Base-by-base conservation (phyloP, 345 rosid species). In the Salix koriyanagi region DNA sequence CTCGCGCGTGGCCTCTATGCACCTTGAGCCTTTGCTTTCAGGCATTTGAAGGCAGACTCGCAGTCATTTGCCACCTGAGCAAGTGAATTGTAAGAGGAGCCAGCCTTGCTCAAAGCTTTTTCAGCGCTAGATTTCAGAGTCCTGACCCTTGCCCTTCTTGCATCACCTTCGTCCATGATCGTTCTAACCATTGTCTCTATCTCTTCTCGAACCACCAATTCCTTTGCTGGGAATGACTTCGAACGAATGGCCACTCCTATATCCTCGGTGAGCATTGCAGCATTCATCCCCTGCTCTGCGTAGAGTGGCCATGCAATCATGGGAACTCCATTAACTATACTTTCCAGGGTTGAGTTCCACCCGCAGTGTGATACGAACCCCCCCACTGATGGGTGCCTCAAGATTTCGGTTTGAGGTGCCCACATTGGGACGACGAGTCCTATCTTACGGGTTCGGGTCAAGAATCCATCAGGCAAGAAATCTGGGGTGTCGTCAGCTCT, bases 341-440 rank as follows among this genome's bases (percentile, higher is more conserved):
- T 88, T 76, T 91, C 97, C 13, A 89, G 67, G 0, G 79, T 77
- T 8, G 95, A 92, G 26, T 86, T 87, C 95, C 97, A 91, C 9
- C 95, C 97, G 15, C 94, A 82, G 50, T 92, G 97, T 8, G 95
- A 84, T 19, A 92, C 70, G 78, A 91, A 91, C 34, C 89, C 91
- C 12, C 94, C 97, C 5, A 85, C 80, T 1, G 90, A 81, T 28
- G 71, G 75, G 71, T 91, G 93, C 48, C 79, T 73, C 79, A 91
- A 75, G 66, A 92, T 84, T 73, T 87, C 82, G 15, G 82, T 72
- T 76, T 92, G 92, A 0, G 90, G 90, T 25, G 89, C 91, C 97
- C 96, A 91, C 28, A 36, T 39, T 2, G 89, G 81, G 23, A 90
- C 77, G 48, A 88, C 81, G 14, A 83, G 26, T 3, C 96, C 94